Conservation (phyloP, 257 asterid genomes). For the Solanum tacnaense region DNA sequence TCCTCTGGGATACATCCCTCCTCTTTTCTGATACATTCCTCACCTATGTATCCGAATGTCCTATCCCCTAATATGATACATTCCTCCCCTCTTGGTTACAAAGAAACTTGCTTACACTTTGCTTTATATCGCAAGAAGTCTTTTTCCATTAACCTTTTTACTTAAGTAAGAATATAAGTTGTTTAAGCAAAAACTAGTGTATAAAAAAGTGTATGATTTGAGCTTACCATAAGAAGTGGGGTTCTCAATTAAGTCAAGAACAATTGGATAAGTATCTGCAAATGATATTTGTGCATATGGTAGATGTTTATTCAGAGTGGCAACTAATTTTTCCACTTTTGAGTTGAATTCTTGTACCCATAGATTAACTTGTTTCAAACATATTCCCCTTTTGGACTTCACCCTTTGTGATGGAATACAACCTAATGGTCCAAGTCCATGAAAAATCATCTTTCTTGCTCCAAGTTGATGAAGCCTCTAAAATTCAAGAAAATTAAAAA, state of each 20-base stretch:
- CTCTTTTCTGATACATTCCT: too few relatives aligned
- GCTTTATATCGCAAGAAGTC: too few relatives aligned
- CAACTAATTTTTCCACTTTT: conserved; percentile 26
- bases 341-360: conserved; percentile 65
- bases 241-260: conserved; percentile 47
- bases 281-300: conserved; percentile 44
- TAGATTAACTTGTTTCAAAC: conserved; percentile 55
- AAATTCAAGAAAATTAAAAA: neutral
- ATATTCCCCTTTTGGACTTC: conserved; percentile 40
- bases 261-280: conserved; percentile 54
- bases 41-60: too few relatives aligned
- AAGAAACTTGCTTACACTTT: neutral
- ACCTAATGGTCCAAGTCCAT: conserved; percentile 67
- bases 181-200: neutral
- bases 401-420: conserved; percentile 78
- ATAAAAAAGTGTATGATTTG: neutral
- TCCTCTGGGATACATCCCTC: too few relatives aligned
- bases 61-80: accelerated
- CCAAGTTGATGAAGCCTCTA: conserved; percentile 62
- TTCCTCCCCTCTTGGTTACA: accelerated
- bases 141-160: neutral
- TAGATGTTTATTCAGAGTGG: conserved; percentile 38
- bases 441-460: conserved; percentile 63
- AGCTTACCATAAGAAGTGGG: conserved; percentile 52
- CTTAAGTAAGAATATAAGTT: neutral